Evolutionary conservation across 2,329 filamentous ascomycete genomes (phyloP), one percentile per base, ranked within the genome.

Genomic region (Aspergillus bombycis): DNA sequence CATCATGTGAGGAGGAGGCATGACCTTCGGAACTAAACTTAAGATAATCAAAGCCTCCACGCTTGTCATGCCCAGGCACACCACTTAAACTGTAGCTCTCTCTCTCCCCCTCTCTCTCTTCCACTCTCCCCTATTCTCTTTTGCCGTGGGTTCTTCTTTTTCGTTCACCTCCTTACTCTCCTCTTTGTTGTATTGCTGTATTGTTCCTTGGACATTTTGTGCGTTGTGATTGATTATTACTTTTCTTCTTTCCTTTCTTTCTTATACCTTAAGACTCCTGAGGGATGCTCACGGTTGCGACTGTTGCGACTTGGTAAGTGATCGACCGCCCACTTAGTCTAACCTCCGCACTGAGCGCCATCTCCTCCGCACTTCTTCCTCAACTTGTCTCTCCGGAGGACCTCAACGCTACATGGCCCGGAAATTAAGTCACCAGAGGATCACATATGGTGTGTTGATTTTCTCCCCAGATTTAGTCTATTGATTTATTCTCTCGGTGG

Each of bases 371-470:
- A 65, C 59, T 62, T 61, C 62, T 63, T 63, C 62, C 60, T 56
- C 59, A 66, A 62, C 61, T 61, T 66, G 10, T 50, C 55, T 66
- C 64, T 50, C 66, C 68, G 65, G 48, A 38, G 66, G 67, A 67
- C 48, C 28, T 50, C 56, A 67, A 41, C 60, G 55, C 72, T 78
- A 76, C 74, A 89, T 89, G 87, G 87, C 87, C 75, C 88, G 87
- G 77, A 90, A 89, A 81, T 85, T 85, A 73, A 87, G 86, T 76
- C 88, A 90, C 68, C 77, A 79, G 78, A 86, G 87, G 78, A 88
- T 91, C 79, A 89, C 87, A 77, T 91, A 91, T 81, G 88, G 88
- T 90, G 74, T 76, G 83, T 79, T 60, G 65, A 58, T 65, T 60
- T 9, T 30, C n/a, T 26, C 19, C 21, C 45, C 28, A 14, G 57